Base-by-base conservation (phyloP, 345 rosid species). In the Microcos paniculata region DNA sequence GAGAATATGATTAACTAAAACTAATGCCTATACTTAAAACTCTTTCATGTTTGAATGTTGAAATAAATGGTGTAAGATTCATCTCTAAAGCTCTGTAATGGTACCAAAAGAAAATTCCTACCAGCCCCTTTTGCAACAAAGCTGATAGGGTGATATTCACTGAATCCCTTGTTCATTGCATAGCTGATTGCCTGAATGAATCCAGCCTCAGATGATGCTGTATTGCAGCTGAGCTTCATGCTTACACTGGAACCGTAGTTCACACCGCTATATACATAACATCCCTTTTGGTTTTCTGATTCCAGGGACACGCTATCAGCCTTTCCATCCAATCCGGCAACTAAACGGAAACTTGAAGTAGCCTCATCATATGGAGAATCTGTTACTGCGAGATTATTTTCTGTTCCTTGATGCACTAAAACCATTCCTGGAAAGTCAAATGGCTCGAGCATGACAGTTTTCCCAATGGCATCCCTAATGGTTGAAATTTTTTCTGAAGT, bases 1-100 rank as follows among this genome's bases (percentile, higher is more conserved):
- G n/a, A n/a, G n/a, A n/a, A n/a, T n/a, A n/a, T n/a, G n/a, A n/a
- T n/a, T n/a, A n/a, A n/a, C n/a, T n/a, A n/a, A n/a, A n/a, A n/a
- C n/a, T n/a, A n/a, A n/a, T n/a, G n/a, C 63, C 28, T 64, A 42
- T 62, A 38, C 23, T 15, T 5, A 13, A 13, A n/a, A 31, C 62
- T 23, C 51, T 8, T 73, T 23, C 51, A 15, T 61, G 62, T 71
- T 62, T 80, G 83, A 73, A 93, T 65, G 84, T 88, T 75, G 87
- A 93, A 96, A 81, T 96, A 92, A 78, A 86, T 87, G 56, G 89
- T 91, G 70, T 93, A 96, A 14, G 85, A 80, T 81, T 96, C 99
- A 81, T 96, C 99, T 72, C 85, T 86, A 26, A 88, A 84, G 85
- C 90, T 93, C 46, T 84, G 66, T 74, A 96, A 82, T 62, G 99